phyloP scores from a whole-genome alignment of 768 basidiomycete genomes.

The Chalciporus sphaerocephalus region DNA sequence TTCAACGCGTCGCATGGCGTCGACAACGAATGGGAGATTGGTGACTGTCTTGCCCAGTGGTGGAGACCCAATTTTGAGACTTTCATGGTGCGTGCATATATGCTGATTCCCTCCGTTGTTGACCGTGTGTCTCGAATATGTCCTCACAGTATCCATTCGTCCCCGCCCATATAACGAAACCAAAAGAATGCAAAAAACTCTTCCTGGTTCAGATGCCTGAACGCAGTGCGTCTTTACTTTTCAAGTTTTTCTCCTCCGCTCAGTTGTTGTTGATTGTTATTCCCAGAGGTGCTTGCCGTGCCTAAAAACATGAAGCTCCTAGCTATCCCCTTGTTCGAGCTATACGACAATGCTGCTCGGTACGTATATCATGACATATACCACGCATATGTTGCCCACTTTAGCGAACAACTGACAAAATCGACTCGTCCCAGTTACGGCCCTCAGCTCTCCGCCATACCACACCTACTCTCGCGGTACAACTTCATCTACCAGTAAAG shows the following conservation, averaged over 20 bases:
- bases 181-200: slow-evolving; percentile 96
- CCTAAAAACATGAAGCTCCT: slow-evolving; percentile 99
- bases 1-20: slow-evolving; percentile 73
- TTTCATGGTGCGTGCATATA: slow-evolving; percentile 74
- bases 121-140: slow-evolving; percentile 1
- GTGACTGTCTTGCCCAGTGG: slow-evolving; percentile 97
- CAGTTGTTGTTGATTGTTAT: no score
- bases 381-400: neutral
- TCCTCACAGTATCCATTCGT: slow-evolving; percentile 78
- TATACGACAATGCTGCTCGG: slow-evolving; percentile 96
- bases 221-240: slow-evolving; percentile 56
- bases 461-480: slow-evolving; percentile 84
- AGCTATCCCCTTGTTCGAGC: slow-evolving; percentile 92
- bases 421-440: slow-evolving; percentile 56
- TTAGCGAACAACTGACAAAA: neutral
- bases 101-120: neutral
- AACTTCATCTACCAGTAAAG: slow-evolving; percentile 74
- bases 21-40: slow-evolving; percentile 93
- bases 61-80: slow-evolving; percentile 98
- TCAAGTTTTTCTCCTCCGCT: neutral
- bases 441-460: slow-evolving; percentile 91
- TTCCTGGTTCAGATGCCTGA: slow-evolving; percentile 96
- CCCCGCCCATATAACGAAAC: slow-evolving; percentile 94
- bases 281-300: slow-evolving; percentile 86
- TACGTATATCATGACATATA: slow-evolving; percentile 27